Evolutionary conservation across 495 filamentous ascomycete species (phyloP).

Genomic region (Immersiella caudata): DNA sequence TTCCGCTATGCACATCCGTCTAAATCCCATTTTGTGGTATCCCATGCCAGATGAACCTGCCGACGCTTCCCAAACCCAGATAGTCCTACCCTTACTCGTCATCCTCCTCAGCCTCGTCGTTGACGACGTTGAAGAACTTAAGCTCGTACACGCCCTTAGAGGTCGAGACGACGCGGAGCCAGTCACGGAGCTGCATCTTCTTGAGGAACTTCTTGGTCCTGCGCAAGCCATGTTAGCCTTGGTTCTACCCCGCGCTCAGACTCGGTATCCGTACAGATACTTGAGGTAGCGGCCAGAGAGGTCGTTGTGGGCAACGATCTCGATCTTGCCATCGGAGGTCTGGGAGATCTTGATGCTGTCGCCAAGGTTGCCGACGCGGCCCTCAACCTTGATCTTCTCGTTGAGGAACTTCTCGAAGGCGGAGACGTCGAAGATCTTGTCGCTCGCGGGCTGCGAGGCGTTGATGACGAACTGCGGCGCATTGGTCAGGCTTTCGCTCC

Average conservation of each 20-base stretch:
- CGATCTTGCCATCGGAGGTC: conserved; percentile 91
- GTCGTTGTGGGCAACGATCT: conserved; percentile 94
- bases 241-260: conserved; percentile 1
- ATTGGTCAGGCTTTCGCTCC: conserved; percentile 24
- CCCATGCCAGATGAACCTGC: conserved; percentile 26
- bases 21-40: conserved; percentile 27
- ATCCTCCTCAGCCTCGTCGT: conserved; percentile 94
- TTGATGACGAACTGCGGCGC: conserved; percentile 89
- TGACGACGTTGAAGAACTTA: conserved; percentile 99
- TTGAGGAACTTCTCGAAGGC: conserved; percentile 99
- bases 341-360: conserved; percentile 89
- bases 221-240: conserved; percentile 18
- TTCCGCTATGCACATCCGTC: conserved; percentile 28
- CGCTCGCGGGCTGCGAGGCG: conserved; percentile 91
- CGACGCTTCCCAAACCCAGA: conserved; percentile 24
- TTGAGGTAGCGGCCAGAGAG: conserved; percentile 99
- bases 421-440: conserved; percentile 99
- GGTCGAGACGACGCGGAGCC: conserved; percentile 97
- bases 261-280: conserved; percentile 77
- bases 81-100: conserved; percentile 72
- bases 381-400: conserved; percentile 99
- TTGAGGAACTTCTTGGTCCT: conserved; percentile 99
- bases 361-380: conserved; percentile 96
- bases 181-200: conserved; percentile 99
- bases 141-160: conserved; percentile 98